Percentiles rank a stretch among this genome's conserved stretches.
Evolutionary conservation across 352 stramenopile genomes (phyloP).

Genomic region (Phytopythium delawarense): DNA sequence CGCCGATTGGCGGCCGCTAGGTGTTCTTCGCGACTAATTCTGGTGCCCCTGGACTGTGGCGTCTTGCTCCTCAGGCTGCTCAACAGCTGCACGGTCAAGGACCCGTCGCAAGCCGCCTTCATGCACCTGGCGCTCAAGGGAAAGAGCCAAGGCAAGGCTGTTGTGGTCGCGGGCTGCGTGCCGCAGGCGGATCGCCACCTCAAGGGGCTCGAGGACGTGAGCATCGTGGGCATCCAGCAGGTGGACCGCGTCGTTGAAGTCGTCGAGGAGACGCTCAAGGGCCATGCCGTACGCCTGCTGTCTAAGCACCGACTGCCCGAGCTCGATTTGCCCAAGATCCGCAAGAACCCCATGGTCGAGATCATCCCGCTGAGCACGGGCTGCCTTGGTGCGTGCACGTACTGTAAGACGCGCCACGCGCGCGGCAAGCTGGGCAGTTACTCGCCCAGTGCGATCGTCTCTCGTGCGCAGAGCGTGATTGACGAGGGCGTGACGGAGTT

Average conservation of each 20-base stretch:
- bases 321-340: constrained; percentile 90
- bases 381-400: constrained; percentile 90
- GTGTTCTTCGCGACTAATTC: not conserved
- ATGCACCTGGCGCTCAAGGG: constrained; percentile 86
- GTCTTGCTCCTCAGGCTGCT: constrained; percentile 44
- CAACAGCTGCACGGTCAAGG: constrained; percentile 94
- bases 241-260: constrained; percentile 90
- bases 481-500: constrained; percentile 87
- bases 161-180: constrained; percentile 90
- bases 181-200: constrained; percentile 86
- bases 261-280: constrained; percentile 90
- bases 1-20: not conserved
- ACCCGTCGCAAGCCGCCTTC: constrained; percentile 89
- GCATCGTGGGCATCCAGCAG: constrained; percentile 89
- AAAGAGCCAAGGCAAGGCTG: constrained; percentile 69
- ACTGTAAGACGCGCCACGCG: constrained; percentile 92
- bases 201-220: constrained; percentile 80
- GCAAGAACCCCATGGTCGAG: constrained; percentile 90
- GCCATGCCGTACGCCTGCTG: constrained; percentile 85
- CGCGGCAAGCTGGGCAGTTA: constrained; percentile 90
- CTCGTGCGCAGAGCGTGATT: constrained; percentile 60
- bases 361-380: constrained; percentile 91
- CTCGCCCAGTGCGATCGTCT: constrained; percentile 69
- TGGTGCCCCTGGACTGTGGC: not conserved
- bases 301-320: constrained; percentile 77